These are phyloP conservation scores for Ascoidea asiatica DNA, from an alignment of 805 yeast species.

Conservation along the genomic window DNA sequence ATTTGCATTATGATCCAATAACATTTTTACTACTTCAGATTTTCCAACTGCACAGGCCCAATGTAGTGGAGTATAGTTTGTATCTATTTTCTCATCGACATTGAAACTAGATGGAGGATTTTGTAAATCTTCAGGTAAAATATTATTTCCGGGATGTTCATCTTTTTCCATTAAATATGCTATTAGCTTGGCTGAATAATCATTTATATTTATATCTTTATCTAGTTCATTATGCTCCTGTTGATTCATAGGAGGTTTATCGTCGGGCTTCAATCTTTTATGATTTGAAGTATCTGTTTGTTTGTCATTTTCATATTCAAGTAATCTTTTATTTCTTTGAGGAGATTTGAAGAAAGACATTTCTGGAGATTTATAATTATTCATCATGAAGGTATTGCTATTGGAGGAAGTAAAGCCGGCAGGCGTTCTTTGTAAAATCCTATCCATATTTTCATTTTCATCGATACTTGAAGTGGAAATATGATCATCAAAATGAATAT, in stretches of 20 bases:
- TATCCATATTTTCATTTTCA: neutral
- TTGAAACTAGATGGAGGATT: constrained; percentile 55
- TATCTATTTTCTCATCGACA: constrained; percentile 70
- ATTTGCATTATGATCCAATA: constrained; percentile 67
- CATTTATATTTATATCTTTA: neutral
- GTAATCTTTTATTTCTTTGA: too few species aligned
- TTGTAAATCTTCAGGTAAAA: constrained; percentile 50
- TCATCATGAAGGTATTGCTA: too few species aligned
- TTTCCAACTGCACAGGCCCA: constrained; percentile 98
- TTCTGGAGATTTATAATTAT: too few species aligned
- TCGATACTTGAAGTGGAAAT: neutral
- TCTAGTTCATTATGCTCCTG: neutral
- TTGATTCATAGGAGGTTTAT: neutral
- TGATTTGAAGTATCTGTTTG: neutral
- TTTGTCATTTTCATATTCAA: too few species aligned
- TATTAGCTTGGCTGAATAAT: constrained; percentile 29
- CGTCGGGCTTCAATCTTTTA: neutral
- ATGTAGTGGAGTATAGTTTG: constrained; percentile 88
- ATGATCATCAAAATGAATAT: constrained; percentile 4
- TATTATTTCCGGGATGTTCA: constrained; percentile 28
- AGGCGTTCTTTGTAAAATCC: neutral
- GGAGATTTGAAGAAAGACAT: neutral
- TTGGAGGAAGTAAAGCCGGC: neutral
- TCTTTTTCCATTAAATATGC: constrained; percentile 46
- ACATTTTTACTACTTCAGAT: constrained; percentile 57